phyloP scores from a whole-genome alignment of 148 eudicot species.

The Persicaria maculosa region DNA sequence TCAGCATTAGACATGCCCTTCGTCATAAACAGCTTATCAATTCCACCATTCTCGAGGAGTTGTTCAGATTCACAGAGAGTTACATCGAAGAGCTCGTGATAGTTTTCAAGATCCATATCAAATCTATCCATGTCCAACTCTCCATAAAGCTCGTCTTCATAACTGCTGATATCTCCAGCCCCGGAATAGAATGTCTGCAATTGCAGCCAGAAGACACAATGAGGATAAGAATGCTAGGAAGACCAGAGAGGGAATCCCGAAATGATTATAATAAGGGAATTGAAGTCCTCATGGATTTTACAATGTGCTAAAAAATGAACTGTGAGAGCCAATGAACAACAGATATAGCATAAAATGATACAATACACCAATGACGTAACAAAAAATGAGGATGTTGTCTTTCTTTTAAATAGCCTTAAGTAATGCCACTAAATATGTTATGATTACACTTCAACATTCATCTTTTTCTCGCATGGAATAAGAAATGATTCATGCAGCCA shows the following conservation, averaged over 20 bases:
- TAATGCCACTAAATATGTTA: not conserved
- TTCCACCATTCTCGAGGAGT: conserved; percentile 41
- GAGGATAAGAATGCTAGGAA: not conserved
- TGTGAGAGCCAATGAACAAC: not conserved
- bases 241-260: not conserved
- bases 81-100: conserved; percentile 41
- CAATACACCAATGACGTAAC: not conserved
- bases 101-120: conserved; percentile 37
- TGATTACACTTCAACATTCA: not conserved
- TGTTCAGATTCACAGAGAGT: conserved; percentile 33
- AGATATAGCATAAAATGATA: not conserved
- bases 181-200: conserved; percentile 15
- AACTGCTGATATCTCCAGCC: conserved; percentile 30
- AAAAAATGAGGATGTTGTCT: not conserved
- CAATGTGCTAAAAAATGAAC: not conserved
- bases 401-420: not conserved
- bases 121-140: conserved; percentile 38
- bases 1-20: conserved; percentile 22
- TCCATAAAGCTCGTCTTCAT: conserved; percentile 38
- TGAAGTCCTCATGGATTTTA: not conserved
- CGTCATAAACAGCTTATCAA: conserved; percentile 31
- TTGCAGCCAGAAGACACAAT: not conserved
- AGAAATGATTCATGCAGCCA: no score
- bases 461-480: no score
- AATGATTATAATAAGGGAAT: not conserved